These are phyloP conservation scores for Auricularia sp. DNA, from an alignment of 768 basidiomycete genomes.

Conservation along the genomic window DNA sequence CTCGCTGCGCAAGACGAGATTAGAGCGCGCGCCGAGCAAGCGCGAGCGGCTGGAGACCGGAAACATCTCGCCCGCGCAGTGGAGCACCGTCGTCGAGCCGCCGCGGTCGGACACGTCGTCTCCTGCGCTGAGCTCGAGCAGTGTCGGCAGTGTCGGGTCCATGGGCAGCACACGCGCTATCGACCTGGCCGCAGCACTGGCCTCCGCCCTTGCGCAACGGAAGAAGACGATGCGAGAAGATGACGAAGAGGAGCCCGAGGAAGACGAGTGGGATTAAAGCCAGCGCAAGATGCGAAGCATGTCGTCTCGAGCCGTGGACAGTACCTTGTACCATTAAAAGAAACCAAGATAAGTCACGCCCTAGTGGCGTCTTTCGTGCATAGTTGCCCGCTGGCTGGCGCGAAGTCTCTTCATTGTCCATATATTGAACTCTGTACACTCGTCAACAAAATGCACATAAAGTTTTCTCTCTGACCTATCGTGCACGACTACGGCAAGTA, in stretches of 20 bases:
- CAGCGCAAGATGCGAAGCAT: no score
- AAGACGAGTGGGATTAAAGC: not conserved
- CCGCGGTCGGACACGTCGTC: not conserved
- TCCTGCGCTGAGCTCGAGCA: not conserved
- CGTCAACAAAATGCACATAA: not conserved
- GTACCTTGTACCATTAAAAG: no score
- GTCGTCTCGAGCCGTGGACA: no score
- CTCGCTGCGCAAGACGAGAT: not conserved
- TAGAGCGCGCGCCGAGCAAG: not conserved
- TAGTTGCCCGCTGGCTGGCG: not conserved
- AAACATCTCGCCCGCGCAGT: not conserved
- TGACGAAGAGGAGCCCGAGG: not conserved
- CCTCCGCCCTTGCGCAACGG: not conserved
- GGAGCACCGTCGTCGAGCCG: not conserved
- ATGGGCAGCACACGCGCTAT: not conserved
- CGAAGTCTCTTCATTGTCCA: no score
- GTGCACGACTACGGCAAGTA: no score
- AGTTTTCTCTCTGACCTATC: no score
- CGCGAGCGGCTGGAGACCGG: not conserved
- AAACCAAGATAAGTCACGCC: no score
- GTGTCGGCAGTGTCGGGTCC: not conserved
- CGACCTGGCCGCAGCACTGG: not conserved
- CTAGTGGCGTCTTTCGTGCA: conserved; percentile 2
- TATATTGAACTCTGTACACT: not conserved
- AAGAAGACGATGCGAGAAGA: not conserved